phyloP scores from a whole-genome alignment of 345 rosid genomes.

The Eucalyptus marginata region DNA sequence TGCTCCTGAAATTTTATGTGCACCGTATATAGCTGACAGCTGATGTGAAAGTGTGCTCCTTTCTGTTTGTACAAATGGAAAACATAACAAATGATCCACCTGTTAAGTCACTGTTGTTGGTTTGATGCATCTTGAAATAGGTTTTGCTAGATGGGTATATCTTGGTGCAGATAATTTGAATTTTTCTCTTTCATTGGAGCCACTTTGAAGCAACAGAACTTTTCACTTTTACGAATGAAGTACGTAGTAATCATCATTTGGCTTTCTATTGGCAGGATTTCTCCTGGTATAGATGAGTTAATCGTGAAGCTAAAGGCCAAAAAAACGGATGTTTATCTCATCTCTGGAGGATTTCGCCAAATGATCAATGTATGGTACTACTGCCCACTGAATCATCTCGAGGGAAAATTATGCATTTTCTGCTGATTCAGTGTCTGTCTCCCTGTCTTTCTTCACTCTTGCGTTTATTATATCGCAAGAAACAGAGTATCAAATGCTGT shows the following conservation, averaged over 20 bases:
- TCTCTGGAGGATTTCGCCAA: slow-evolving; percentile 95
- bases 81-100: background rate
- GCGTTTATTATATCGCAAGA: background rate
- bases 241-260: background rate
- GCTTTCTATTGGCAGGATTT: slow-evolving; percentile 29
- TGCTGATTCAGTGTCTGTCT: background rate
- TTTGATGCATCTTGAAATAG: background rate
- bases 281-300: slow-evolving; percentile 76
- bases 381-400: background rate
- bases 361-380: slow-evolving; percentile 72
- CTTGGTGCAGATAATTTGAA: background rate
- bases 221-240: background rate
- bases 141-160: background rate
- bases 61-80: background rate
- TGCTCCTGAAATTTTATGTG: background rate
- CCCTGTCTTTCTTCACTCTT: background rate
- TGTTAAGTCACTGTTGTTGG: background rate
- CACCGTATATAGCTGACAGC: background rate
- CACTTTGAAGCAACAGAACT: background rate
- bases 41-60: background rate
- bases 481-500: too few species aligned
- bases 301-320: slow-evolving; percentile 65
- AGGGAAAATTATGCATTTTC: background rate
- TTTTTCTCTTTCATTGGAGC: background rate
- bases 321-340: slow-evolving; percentile 53